Conservation (phyloP, 1,139 yeast genomes). For the Tardiomyces digboiensis region DNA sequence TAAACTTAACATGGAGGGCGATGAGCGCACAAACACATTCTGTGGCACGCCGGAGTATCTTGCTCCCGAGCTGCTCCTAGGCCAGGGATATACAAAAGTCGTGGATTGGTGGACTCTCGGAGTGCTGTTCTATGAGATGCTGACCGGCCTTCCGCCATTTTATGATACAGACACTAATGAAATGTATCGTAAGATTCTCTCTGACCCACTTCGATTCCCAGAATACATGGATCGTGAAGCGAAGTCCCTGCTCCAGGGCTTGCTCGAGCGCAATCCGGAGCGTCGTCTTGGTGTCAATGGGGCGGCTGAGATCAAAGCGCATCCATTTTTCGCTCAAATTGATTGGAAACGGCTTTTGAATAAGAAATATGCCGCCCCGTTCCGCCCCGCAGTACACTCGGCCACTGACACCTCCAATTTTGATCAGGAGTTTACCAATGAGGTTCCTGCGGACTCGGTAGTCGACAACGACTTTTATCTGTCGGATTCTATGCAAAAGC, state of each 20-base stretch:
- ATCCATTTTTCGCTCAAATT: constrained; percentile 80
- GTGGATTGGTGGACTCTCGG: constrained; percentile 99
- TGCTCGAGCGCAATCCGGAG: constrained; percentile 79
- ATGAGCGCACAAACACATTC: constrained; percentile 86
- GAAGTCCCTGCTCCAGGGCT: constrained; percentile 63
- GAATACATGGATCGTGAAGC: constrained; percentile 85
- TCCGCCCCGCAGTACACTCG: constrained; percentile 83
- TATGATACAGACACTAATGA: constrained; percentile 91
- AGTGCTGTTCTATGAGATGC: constrained; percentile 87
- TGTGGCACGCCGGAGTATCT: constrained; percentile 97
- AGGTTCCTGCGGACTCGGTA: constrained; percentile 91
- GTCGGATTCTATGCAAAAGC: constrained; percentile 78
- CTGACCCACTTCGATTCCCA: constrained; percentile 85
- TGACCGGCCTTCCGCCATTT: constrained; percentile 94
- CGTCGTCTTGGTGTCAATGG: constrained; percentile 72
- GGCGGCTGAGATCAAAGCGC: constrained; percentile 75
- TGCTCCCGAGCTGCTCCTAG: constrained; percentile 87
- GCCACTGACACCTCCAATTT: constrained; percentile 88
- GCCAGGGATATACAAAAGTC: constrained; percentile 90
- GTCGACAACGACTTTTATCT: constrained; percentile 64
- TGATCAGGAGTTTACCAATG: constrained; percentile 87
- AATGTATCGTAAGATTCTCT: constrained; percentile 89
- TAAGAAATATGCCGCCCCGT: constrained; percentile 93
- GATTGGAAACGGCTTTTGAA: constrained; percentile 82
- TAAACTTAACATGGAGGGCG: constrained; percentile 83